A percentile compares a stretch with the other conserved stretches of the same genome.
Conservation (phyloP, 2,329 filamentous ascomycete genomes). For the Aspergillus floridensis region DNA sequence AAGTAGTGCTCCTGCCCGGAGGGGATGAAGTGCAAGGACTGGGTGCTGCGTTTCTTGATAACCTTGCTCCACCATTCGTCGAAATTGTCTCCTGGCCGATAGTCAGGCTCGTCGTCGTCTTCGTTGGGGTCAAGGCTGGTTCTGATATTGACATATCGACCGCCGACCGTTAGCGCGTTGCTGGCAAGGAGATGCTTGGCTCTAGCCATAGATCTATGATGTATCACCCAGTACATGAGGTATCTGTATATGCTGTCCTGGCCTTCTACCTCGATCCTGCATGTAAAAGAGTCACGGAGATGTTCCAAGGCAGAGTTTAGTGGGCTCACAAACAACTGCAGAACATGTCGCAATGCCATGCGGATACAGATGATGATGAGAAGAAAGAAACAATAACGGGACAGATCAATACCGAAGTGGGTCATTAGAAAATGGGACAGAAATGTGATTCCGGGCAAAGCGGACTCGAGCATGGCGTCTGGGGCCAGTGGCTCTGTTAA, state of each 20-base stretch:
- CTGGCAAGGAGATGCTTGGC: not conserved
- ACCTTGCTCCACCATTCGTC: not conserved
- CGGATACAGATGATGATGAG: constrained; percentile 36
- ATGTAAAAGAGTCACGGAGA: not conserved
- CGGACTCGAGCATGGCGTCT: constrained; percentile 40
- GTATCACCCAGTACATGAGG: not conserved
- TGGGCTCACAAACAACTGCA: not conserved
- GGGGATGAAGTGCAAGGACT: not conserved
- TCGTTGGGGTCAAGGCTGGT: not conserved
- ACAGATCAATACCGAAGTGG: constrained; percentile 46
- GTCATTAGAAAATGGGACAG: constrained; percentile 43
- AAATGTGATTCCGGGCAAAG: constrained; percentile 50
- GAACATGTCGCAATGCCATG: constrained; percentile 12
- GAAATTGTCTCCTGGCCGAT: not conserved
- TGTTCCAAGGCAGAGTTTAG: not conserved
- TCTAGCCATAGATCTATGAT: not conserved
- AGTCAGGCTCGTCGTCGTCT: not conserved
- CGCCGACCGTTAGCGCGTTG: not conserved
- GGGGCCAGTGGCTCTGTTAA: not conserved
- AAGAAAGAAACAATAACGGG: constrained; percentile 43
- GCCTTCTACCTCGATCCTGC: not conserved
- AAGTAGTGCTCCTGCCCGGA: not conserved
- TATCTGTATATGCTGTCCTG: not conserved
- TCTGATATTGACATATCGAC: not conserved
- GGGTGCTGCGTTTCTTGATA: not conserved